phyloP scores from a whole-genome alignment of 2,329 filamentous ascomycete species.

The Claviceps cyperi region DNA sequence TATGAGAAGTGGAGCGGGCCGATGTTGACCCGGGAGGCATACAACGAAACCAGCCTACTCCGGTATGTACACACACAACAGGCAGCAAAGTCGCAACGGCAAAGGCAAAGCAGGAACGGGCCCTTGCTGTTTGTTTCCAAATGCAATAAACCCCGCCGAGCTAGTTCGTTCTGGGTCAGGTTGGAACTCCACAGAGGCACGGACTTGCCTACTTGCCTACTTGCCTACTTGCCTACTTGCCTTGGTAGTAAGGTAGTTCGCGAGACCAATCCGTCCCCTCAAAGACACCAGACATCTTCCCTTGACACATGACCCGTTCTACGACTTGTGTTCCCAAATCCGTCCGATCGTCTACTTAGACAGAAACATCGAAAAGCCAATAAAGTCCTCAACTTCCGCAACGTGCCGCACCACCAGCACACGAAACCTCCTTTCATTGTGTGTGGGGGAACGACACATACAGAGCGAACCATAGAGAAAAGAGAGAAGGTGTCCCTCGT shows the following conservation, averaged over 20 bases:
- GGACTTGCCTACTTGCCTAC: too few species aligned
- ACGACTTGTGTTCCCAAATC: not conserved
- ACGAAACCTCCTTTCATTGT: not conserved
- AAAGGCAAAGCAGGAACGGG: not conserved
- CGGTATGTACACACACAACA: too few species aligned
- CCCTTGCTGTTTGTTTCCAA: not conserved
- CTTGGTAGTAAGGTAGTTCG: not conserved
- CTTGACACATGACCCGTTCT: not conserved
- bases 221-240: too few species aligned
- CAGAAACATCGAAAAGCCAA: not conserved
- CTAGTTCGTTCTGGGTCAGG: not conserved
- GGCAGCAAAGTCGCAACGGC: not conserved
- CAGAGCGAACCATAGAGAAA: not conserved
- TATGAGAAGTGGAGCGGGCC: conserved; percentile 2
- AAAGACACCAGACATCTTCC: not conserved
- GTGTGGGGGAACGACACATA: not conserved
- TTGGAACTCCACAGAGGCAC: not conserved
- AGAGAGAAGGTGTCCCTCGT: not conserved
- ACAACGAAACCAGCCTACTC: too few species aligned
- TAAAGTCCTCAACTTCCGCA: not conserved
- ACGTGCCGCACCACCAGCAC: not conserved
- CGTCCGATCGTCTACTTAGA: not conserved
- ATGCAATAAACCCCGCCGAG: not conserved
- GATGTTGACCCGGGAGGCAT: conserved; percentile 6
- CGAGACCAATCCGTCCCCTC: not conserved